Evolutionary conservation across 768 basidiomycete genomes (phyloP).

Genomic region (Phanerochaete carnosa): DNA sequence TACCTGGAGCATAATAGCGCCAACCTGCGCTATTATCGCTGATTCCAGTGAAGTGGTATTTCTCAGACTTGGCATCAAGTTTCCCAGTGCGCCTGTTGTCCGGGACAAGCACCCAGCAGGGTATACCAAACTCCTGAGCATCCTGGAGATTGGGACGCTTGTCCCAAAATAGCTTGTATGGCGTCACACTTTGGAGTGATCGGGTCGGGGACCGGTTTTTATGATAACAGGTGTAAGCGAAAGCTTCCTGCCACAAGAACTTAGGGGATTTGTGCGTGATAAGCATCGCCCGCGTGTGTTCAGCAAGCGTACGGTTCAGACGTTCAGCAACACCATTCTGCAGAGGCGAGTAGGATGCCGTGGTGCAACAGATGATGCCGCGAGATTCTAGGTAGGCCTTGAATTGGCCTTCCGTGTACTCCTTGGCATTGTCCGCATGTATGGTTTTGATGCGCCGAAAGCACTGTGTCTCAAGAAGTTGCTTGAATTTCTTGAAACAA

Average conservation of each 20-base stretch:
- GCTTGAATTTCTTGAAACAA: conserved; percentile 32
- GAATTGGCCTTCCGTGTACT: conserved; percentile 37
- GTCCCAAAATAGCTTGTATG: conserved; percentile 16
- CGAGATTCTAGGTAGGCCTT: conserved; percentile 24
- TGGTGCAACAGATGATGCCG: conserved; percentile 38
- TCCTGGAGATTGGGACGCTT: conserved; percentile 14
- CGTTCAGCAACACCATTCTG: conserved; percentile 41
- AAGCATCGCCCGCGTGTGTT: conserved; percentile 26
- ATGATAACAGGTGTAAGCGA: conserved; percentile 19
- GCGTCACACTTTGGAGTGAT: conserved; percentile 15
- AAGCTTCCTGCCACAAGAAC: conserved; percentile 29
- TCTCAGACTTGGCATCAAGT: conserved; percentile 1
- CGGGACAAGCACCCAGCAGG: conserved; percentile 8
- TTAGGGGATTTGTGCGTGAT: conserved; percentile 16
- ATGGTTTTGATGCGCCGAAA: conserved; percentile 28
- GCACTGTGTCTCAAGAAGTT: conserved; percentile 30
- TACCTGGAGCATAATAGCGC: background rate
- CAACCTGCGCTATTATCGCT: background rate
- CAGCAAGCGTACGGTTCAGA: conserved; percentile 23
- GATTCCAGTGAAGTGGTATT: conserved; percentile 3
- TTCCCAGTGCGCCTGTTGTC: background rate
- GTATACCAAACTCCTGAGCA: conserved; percentile 14
- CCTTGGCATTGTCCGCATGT: conserved; percentile 16
- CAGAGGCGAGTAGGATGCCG: conserved; percentile 38
- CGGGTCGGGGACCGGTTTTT: conserved; percentile 17